These are phyloP conservation scores for Lactarius tabidus DNA, from an alignment of 768 basidiomycete species.

Conservation along the genomic window DNA sequence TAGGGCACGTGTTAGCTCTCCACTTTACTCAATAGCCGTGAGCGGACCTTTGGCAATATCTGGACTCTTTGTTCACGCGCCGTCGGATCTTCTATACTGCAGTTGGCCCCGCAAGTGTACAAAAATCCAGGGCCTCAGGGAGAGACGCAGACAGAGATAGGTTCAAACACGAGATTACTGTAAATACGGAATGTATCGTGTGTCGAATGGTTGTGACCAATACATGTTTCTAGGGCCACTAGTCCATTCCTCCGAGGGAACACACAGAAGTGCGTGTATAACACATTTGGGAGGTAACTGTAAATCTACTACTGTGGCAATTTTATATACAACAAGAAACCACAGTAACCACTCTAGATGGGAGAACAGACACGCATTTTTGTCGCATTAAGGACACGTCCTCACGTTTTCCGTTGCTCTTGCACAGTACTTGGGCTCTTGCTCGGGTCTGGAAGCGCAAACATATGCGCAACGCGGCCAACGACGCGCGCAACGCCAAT, in stretches of 20 bases:
- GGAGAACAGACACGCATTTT: not conserved
- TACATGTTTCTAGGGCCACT: too few species aligned
- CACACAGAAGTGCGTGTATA: not conserved
- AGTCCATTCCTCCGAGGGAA: too few species aligned
- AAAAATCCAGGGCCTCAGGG: not conserved
- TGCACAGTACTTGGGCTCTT: not conserved
- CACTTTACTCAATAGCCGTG: too few species aligned
- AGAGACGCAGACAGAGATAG: too few species aligned
- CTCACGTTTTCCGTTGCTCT: not conserved
- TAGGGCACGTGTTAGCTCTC: too few species aligned
- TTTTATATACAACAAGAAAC: not conserved
- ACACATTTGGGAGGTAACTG: not conserved
- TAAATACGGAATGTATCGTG: too few species aligned
- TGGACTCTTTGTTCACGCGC: not conserved
- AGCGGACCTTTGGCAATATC: not conserved
- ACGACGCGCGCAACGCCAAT: too few species aligned
- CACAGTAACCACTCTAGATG: not conserved
- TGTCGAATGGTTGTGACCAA: too few species aligned
- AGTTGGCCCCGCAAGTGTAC: not conserved
- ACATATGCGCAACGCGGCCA: conserved; percentile 30
- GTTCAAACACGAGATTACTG: too few species aligned
- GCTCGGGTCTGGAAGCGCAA: conserved; percentile 13
- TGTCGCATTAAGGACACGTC: not conserved
- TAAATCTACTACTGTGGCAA: not conserved
- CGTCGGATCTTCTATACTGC: not conserved